Evolutionary conservation across 306 rosid species (phyloP).

Genomic region (Sicyos baderoa): DNA sequence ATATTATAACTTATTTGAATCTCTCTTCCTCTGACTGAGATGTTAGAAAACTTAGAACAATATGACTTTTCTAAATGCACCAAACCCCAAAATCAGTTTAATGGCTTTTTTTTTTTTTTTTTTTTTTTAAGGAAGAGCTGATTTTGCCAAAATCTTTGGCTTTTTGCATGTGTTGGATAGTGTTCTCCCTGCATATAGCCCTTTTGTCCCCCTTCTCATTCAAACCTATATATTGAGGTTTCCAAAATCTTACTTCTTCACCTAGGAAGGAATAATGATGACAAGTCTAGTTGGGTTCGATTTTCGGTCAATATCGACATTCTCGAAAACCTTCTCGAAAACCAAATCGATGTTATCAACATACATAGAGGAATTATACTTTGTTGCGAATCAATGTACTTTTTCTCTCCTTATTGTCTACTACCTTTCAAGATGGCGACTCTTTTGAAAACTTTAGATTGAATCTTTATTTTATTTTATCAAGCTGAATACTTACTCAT

Average conservation of each 20-base stretch:
- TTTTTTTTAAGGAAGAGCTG: background rate
- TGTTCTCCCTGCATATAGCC: background rate
- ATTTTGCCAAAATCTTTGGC: slow-evolving; percentile 19
- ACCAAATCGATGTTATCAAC: background rate
- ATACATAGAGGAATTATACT: background rate
- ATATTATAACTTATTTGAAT: background rate
- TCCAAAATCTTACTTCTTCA: background rate
- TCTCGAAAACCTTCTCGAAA: slow-evolving; percentile 5
- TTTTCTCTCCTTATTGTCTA: no score
- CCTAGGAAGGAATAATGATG: background rate
- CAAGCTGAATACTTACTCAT: no score
- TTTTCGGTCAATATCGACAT: background rate
- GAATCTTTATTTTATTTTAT: no score
- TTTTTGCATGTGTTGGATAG: slow-evolving; percentile 7
- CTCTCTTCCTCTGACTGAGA: background rate
- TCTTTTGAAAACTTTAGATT: no score
- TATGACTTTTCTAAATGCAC: slow-evolving; percentile 11
- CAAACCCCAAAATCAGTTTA: slow-evolving; percentile 12
- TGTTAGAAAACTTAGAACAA: background rate
- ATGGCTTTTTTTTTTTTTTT: background rate
- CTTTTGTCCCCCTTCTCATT: slow-evolving; percentile 4
- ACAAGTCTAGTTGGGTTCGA: background rate
- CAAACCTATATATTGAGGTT: background rate
- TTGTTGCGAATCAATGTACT: no score
- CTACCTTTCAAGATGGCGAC: no score